These are phyloP conservation scores for Veloporphyrellus conicus DNA, from an alignment of 1,284 basidiomycete genomes.

Conservation along the genomic window DNA sequence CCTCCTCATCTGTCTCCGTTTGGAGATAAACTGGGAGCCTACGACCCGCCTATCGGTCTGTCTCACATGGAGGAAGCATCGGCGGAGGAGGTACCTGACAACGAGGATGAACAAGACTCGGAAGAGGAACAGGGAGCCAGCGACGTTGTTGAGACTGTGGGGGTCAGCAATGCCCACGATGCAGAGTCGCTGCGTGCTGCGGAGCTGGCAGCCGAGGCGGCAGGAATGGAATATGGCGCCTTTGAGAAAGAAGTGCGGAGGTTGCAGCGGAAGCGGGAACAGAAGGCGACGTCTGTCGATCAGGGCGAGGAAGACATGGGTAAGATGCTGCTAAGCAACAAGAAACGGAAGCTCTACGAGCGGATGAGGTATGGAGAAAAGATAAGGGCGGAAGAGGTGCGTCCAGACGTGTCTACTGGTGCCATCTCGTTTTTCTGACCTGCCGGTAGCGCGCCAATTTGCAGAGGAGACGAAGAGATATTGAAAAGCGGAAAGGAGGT, in stretches of 20 bases:
- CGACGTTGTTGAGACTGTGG: constrained; percentile 40
- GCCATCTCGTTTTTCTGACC: constrained; percentile 9
- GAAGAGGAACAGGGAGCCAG: constrained; percentile 30
- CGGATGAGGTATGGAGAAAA: constrained; percentile 88
- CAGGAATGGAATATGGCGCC: constrained; percentile 77
- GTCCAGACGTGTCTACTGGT: constrained; percentile 25
- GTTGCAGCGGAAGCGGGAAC: constrained; percentile 52
- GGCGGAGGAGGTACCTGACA: constrained; percentile 38
- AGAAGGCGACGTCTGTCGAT: constrained; percentile 29
- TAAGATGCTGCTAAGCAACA: constrained; percentile 98
- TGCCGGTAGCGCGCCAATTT: constrained; percentile 52
- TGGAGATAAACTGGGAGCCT: constrained; percentile 76
- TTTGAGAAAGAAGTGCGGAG: constrained; percentile 81
- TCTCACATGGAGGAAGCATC: constrained; percentile 36
- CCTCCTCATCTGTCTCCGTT: constrained; percentile 98
- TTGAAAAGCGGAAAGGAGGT: constrained; percentile 42
- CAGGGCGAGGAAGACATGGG: constrained; percentile 83
- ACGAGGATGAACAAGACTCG: constrained; percentile 38
- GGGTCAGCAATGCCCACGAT: constrained; percentile 57
- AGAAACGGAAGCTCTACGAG: constrained; percentile 93
- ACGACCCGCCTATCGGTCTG: constrained; percentile 57
- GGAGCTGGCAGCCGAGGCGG: constrained; percentile 90
- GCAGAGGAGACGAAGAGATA: constrained; percentile 54
- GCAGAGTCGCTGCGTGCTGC: constrained; percentile 77
- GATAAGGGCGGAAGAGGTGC: constrained; percentile 78